Evolutionary conservation across 805 yeast species (phyloP), one percentile per base, ranked within the genome.

Genomic region (Pichia gijzeniarum): DNA sequence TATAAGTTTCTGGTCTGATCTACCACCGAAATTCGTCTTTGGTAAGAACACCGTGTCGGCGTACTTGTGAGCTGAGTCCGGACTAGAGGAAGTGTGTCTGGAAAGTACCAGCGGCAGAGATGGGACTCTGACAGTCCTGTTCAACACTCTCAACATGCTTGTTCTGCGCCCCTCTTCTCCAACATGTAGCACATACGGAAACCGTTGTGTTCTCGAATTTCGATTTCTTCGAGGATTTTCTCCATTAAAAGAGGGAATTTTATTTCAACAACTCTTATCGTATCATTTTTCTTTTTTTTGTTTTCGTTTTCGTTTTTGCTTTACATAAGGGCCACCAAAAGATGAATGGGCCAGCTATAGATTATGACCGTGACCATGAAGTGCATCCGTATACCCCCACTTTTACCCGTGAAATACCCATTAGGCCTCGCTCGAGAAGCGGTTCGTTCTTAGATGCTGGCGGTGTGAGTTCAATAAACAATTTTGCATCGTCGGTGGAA

Each of bases 21-120:
- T 71, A 41, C 72, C 72, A 0, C 95, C 82, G 45, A 88, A 85
- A 2, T 64, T 60, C 0, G 96, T 82, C 43, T 67, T 66, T 4
- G 96, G 97, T 21, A 90, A 52, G 16, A 48, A 48, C 2, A 61
- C 53, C 3, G 64, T 60, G 2, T 51, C 31, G n/a, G 63, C 47
- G 35, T 53, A 61, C 40, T 35, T 40, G 17, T 43, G 39, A 14
- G 25, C 7, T 22, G 8, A 22, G 20, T 14, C 27, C 7, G 31
- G 20, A 20, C 13, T 37, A 7, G 28, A 25, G 10, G 28, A 25
- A 6, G 28, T 25, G 28, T 10, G 10, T 25, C 28, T 25, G 28
- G 28, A 25, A 25, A 32, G 21, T 13, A 19, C 36, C 21, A 31
- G 32, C 12, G 20, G 35, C 14, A 19, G 21, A n/a, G 22, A 25